Base-by-base conservation (phyloP, 208 protist species). In the Trypanosoma mega region DNA sequence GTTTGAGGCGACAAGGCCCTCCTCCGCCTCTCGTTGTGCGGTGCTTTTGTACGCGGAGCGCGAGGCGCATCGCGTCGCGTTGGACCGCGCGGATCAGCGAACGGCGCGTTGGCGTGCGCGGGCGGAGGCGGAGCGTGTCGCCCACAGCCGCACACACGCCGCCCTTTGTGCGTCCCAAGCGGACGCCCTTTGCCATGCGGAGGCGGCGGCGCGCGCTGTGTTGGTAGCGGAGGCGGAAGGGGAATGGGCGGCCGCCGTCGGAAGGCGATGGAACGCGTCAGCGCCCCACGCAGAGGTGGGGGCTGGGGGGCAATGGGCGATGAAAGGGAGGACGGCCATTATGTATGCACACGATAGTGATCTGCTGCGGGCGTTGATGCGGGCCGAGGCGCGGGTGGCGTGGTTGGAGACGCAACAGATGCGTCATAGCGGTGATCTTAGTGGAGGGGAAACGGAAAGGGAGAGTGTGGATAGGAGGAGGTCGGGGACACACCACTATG, bases 301-400 rank as follows among this genome's bases (percentile, higher is more conserved):
- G n/a, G n/a, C n/a, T n/a, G n/a, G n/a, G n/a, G n/a, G n/a, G n/a
- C n/a, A n/a, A n/a, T n/a, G n/a, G n/a, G 36, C 43, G 27, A 37
- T 41, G 51, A 56, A 21, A 20, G 11, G 3, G 34, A 18, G 52
- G 29, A 49, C 55, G 11, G 16, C 39, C 11, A 61, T 62, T 6
- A 47, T 63, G 8, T 49, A 79, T n/a, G 79, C 79, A 30, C 64
- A 68, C 6, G 84, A 91, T 41, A 91, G 84, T 63, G 80, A 91
- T 43, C 66, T 91, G 21, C 65, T 91, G 34, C 77, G 78, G 8
- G 70, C 76, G 2, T 43, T 91, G 55, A 67, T 74, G n/a, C 53
- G 53, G 23, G 74, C 84, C 8, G 84, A 91, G 68, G 36, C 43
- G 6, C 76, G 75, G 14, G 72, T 82, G 21, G 49, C 41, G 3